These are phyloP conservation scores for Lactarius indigo DNA, from an alignment of 768 basidiomycete species.

Conservation along the genomic window DNA sequence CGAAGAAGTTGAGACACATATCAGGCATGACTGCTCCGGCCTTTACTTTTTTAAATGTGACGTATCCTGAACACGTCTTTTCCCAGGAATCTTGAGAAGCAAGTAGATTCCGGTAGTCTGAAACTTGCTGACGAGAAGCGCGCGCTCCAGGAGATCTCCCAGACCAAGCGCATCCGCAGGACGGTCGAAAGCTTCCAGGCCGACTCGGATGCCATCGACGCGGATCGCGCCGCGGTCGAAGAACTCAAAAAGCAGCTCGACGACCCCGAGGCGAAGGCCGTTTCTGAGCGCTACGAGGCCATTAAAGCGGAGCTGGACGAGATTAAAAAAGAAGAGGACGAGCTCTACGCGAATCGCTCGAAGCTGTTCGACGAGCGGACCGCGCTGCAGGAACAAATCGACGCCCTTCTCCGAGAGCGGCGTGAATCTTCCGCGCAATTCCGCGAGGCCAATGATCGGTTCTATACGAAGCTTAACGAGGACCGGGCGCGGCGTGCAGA, in stretches of 20 bases:
- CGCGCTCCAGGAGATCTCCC: constrained; percentile 84
- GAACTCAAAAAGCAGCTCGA: constrained; percentile 81
- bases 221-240: constrained; percentile 69
- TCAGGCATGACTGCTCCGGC: constrained; percentile 56
- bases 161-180: constrained; percentile 65
- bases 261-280: constrained; percentile 83
- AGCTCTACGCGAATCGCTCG: constrained; percentile 71
- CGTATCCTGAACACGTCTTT: constrained; percentile 17
- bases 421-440: constrained; percentile 66
- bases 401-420: constrained; percentile 68
- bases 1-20: constrained; percentile 81
- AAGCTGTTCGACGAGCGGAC: constrained; percentile 89
- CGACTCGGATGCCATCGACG: constrained; percentile 77
- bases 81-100: constrained; percentile 73
- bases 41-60: constrained; percentile 3
- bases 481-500: constrained; percentile 84
- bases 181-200: constrained; percentile 78
- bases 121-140: constrained; percentile 96
- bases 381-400: constrained; percentile 62
- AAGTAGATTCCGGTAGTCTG: constrained; percentile 88
- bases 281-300: constrained; percentile 74
- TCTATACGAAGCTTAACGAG: constrained; percentile 81
- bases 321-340: constrained; percentile 83
- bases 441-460: constrained; percentile 81
- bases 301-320: constrained; percentile 84